Evolutionary conservation across 306 rosid species (phyloP), one percentile per base, ranked within the genome.

Genomic region (Pueraria montana): DNA sequence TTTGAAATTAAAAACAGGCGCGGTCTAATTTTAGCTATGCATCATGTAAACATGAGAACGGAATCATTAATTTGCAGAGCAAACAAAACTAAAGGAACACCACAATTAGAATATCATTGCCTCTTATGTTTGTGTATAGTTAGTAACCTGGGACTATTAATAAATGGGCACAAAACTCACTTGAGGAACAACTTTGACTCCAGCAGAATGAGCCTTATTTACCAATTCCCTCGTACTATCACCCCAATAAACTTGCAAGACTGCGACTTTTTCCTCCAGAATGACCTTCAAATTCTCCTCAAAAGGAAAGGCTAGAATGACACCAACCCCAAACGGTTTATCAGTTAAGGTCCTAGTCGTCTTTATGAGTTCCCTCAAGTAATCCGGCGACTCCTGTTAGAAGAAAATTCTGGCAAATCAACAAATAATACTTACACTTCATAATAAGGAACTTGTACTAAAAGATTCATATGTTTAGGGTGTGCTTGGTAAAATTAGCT

Each of bases 171-270:
- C 86, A 42, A 24, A 73, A 79, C 92, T 88, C 52, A 91, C 98
- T 68, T 93, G 98, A 83, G 94, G 97, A 88, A 95, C 89, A 86
- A 91, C 55, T 84, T 88, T 93, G 56, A 90, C 92, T 74, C 97
- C 98, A 42, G 94, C 93, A 6, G 74, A 80, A 84, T 90, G 98
- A 85, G 89, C 97, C 88, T 53, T 83, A 18, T 20, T 36, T 0
- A 93, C 94, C 76, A 95, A 91, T 56, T 91, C 94, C 74, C 73
- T 64, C 17, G 97, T 80, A 86, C 91, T 85, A 55, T 91, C 89
- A 71, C 98, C 97, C 98, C 98, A 93, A 48, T 80, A 95, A 73
- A 91, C 86, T 83, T 90, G 97, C 81, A 95, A 79, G 65, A 93
- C 87, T 9, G 95, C 94, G 0, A 93, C 98, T 82, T 91, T 91